phyloP scores from a whole-genome alignment of 1,284 basidiomycete species.

The Ganoderma sinense region DNA sequence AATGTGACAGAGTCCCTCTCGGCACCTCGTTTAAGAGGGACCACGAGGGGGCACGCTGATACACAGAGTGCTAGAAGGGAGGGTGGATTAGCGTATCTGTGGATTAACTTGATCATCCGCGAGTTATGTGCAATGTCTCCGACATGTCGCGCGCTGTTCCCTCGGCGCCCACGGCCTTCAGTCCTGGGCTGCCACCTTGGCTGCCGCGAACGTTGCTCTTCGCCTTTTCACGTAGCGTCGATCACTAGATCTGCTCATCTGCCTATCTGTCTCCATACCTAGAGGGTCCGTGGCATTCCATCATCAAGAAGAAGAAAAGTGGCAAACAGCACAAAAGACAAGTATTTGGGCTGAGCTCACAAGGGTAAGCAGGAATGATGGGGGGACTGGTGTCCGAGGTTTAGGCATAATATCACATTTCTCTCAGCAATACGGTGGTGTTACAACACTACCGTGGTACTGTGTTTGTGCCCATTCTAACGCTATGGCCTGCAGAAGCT shows the following conservation, averaged over 20 bases:
- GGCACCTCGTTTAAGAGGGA: conserved; percentile 2
- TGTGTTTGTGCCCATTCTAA: neutral
- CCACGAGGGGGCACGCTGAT: neutral
- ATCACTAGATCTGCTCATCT: conserved; percentile 1
- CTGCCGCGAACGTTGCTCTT: conserved; percentile 13
- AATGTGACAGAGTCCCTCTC: neutral
- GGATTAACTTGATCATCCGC: conserved; percentile 10
- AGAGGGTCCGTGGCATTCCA: neutral
- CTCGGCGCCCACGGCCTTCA: conserved; percentile 5
- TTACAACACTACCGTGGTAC: neutral
- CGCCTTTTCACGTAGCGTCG: neutral
- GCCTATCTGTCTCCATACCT: neutral
- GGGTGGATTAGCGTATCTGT: conserved; percentile 12
- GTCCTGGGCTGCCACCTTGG: conserved; percentile 11
- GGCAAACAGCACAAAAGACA: neutral
- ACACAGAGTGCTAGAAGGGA: neutral
- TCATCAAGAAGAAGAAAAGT: neutral
- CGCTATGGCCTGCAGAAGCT: neutral
- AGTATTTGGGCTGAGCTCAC: neutral
- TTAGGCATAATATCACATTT: neutral
- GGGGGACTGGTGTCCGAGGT: neutral
- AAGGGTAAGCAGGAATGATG: neutral
- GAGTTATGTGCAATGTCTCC: conserved; percentile 8
- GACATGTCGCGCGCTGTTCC: neutral
- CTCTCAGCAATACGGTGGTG: neutral